Percentiles rank a stretch among this genome's conserved stretches.
Conservation (phyloP, 768 basidiomycete species). For the Pilatotrama ljubarskyi region DNA sequence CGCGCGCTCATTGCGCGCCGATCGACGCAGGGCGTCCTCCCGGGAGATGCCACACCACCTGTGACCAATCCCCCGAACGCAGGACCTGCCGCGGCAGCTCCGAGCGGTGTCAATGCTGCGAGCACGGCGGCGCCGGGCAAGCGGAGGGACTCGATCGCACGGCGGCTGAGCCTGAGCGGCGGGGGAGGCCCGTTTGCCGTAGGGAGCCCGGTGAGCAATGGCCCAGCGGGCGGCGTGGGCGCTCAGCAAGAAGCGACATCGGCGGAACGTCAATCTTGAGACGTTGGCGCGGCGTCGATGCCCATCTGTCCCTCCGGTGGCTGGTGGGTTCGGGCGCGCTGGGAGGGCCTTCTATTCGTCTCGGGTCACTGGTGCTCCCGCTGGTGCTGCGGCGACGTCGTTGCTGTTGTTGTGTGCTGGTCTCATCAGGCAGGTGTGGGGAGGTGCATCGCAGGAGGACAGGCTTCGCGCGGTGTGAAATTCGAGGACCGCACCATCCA, state of each 20-base stretch:
- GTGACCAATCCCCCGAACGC: constrained; percentile 8
- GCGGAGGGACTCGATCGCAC: constrained; percentile 32
- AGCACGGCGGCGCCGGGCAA: constrained; percentile 12
- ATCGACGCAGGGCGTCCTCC: constrained; percentile 36
- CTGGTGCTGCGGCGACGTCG: background rate
- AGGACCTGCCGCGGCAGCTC: background rate
- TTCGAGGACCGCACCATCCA: constrained; percentile 4
- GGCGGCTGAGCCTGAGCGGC: constrained; percentile 35
- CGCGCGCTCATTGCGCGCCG: constrained; percentile 86
- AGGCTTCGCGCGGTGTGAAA: constrained; percentile 12
- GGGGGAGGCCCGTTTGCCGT: constrained; percentile 22
- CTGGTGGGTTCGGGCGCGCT: background rate
- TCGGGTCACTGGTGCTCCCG: background rate
- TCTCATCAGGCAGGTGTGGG: constrained; percentile 9
- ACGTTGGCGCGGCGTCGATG: background rate
- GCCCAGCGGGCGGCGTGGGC: constrained; percentile 3
- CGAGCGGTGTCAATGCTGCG: background rate
- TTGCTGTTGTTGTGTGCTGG: background rate
- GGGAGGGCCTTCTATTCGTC: background rate
- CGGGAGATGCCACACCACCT: constrained; percentile 30
- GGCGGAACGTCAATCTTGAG: constrained; percentile 28
- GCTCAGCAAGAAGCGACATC: constrained; percentile 26
- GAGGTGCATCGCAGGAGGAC: constrained; percentile 5
- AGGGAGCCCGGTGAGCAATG: constrained; percentile 10
- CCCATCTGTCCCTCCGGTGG: background rate